Evolutionary conservation across 371 early-diverging fungal species (phyloP), one percentile per base, ranked within the genome.

Genomic region (Mucor indicus): DNA sequence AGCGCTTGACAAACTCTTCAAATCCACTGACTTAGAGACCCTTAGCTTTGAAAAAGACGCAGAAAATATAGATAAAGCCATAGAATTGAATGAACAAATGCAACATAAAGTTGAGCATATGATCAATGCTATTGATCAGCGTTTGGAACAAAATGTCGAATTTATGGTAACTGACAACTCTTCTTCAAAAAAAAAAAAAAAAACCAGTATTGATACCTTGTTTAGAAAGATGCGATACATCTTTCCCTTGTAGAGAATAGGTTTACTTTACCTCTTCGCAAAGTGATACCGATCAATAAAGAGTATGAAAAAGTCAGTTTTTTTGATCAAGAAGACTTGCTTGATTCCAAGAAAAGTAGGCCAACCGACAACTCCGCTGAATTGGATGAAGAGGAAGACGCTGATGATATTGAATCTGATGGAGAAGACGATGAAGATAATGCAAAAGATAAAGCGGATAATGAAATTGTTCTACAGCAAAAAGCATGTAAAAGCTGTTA

Each of bases 11-110:
- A n/a, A n/a, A n/a, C n/a, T n/a, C n/a, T n/a, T n/a, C n/a, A n/a
- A n/a, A n/a, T n/a, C n/a, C n/a, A n/a, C n/a, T n/a, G n/a, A n/a
- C n/a, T n/a, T n/a, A n/a, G n/a, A n/a, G n/a, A n/a, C n/a, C n/a
- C n/a, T n/a, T n/a, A 12, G 3, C 2, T 53, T 40, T 39, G 35
- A 45, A 20, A 12, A 24, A 3, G 30, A 53, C 19, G 21, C 40
- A 19, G 15, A 36, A 6, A 44, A 39, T 13, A 53, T 62, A 19
- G 21, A 37, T 0, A 53, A 58, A 21, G 61, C 69, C 1, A 27
- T 61, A n/a, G n/a, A 27, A 7, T 11, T 61, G 6, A 69, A 64
- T 29, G 42, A 46, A 29, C 36, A 49, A 15, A 39, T 69, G 48
- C 59, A 61, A 15, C 13, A 44, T 0, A 37, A 43, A 38, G 59